Evolutionary conservation across 805 yeast genomes (phyloP), one percentile per base, ranked within the genome.

Genomic region (Lipomyces orientalis): DNA sequence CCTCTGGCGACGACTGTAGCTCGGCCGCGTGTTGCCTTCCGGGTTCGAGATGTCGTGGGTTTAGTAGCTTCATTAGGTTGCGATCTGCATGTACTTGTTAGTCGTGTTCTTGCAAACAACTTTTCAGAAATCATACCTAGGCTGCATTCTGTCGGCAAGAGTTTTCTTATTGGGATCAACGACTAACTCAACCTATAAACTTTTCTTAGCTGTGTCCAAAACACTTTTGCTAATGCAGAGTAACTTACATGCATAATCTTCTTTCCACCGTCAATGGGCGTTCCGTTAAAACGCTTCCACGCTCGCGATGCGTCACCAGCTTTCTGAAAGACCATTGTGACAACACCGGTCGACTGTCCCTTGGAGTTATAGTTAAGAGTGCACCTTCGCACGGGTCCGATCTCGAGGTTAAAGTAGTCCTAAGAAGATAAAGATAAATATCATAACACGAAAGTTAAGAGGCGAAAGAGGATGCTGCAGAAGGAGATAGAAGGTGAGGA

Each of bases 291-390:
- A 76, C 88, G 88, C 76, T 87, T 86, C 75, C 90, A 90, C 60
- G 97, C 97, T 75, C 82, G 84, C 69, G 85, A 81, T 62, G 98
- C 98, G 78, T 85, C 84, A 67, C 88, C 88, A 61, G 86, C 79
- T 67, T 84, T 83, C 76, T 82, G 87, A 84, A 95, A 95, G 67
- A 88, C 83, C 75, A 95, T 86, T 66, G 95, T 92, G 71, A 97
- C 97, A 82, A 88, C 86, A 80, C 99, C 99, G 71, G 90, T 90
- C 72, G 97, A 91, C 79, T 87, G 87, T 62, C 98, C 99, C 78
- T 85, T 88, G 80, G 89, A 91, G 78, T 91, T 92, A 84, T 90
- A 95, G 74, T 89, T 84, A 76, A 92, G 85, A 64, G 86, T 82
- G 78, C 90, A 89, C 71, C 85, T 84, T 73, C 81, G 82, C 74